Evolutionary conservation across 495 filamentous ascomycete species (phyloP).

Genomic region (Trichoderma gamsii): DNA sequence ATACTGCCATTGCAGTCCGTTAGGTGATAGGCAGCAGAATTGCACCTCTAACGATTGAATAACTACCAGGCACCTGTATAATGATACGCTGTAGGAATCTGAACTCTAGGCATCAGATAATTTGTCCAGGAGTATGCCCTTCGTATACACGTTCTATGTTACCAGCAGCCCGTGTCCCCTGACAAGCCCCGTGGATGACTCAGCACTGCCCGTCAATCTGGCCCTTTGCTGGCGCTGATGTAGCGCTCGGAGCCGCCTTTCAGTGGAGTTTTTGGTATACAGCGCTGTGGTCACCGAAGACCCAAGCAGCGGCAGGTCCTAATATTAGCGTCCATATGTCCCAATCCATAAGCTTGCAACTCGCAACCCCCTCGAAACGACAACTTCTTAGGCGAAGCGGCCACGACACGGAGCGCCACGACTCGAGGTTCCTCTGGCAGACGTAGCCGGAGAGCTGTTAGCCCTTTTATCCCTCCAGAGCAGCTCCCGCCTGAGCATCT

Average conservation of each 20-base stretch:
- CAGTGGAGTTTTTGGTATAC: not conserved
- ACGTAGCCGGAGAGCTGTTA: not conserved
- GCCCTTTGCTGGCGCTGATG: not conserved
- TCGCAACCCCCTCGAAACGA: slow-evolving; percentile 17
- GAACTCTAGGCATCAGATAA: not conserved
- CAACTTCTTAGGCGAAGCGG: not conserved
- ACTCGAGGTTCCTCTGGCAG: slow-evolving; percentile 16
- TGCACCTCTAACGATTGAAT: not conserved
- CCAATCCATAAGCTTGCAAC: slow-evolving; percentile 15
- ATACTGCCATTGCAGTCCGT: too few relatives aligned
- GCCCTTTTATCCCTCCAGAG: not conserved
- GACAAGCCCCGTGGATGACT: slow-evolving; percentile 1
- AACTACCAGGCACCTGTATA: not conserved
- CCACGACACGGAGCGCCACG: not conserved
- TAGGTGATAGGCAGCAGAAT: not conserved
- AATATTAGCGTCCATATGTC: slow-evolving; percentile 5
- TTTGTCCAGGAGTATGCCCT: not conserved
- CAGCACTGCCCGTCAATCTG: not conserved
- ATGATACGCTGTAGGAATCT: too few relatives aligned
- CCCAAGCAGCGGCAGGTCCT: too few relatives aligned
- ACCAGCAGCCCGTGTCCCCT: not conserved
- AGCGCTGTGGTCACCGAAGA: too few relatives aligned
- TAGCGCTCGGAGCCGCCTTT: not conserved
- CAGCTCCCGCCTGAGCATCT: too few relatives aligned
- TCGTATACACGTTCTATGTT: not conserved